These are phyloP conservation scores for Ogataea naganishii DNA, from an alignment of 805 yeast genomes.

Conservation along the genomic window DNA sequence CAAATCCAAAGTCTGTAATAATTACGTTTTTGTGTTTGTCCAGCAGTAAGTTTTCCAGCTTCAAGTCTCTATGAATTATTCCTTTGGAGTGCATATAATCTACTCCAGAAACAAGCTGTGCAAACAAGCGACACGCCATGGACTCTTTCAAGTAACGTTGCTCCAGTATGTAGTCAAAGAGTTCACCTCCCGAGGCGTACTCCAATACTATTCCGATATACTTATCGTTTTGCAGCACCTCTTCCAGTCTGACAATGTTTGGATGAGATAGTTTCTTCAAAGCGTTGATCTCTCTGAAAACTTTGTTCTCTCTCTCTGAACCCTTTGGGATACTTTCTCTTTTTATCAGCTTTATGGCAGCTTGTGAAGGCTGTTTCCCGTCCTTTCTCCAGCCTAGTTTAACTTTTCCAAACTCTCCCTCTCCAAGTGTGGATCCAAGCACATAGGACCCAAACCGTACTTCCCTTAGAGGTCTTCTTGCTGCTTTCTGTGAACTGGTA, in stretches of 20 bases:
- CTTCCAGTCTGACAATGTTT: constrained; percentile 84
- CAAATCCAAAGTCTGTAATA: constrained; percentile 92
- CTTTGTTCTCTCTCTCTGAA: constrained; percentile 78
- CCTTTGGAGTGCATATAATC: constrained; percentile 81
- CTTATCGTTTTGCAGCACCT: constrained; percentile 87
- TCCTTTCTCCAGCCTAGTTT: constrained; percentile 93
- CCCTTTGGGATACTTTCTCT: constrained; percentile 84
- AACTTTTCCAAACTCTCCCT: constrained; percentile 97
- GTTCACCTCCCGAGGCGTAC: constrained; percentile 96
- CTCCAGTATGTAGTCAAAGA: constrained; percentile 84
- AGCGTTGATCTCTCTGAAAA: constrained; percentile 89
- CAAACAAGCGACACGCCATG: constrained; percentile 78
- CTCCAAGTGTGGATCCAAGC: constrained; percentile 90
- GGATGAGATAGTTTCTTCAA: constrained; percentile 83
- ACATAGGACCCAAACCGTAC: constrained; percentile 85
- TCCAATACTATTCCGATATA: constrained; percentile 95
- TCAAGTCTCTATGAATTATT: constrained; percentile 69
- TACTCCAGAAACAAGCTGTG: constrained; percentile 91
- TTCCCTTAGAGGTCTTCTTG: constrained; percentile 42
- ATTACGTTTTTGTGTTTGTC: constrained; percentile 83
- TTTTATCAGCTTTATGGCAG: constrained; percentile 87
- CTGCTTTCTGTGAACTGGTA: constrained; percentile 12
- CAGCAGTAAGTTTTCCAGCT: constrained; percentile 63
- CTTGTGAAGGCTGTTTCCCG: constrained; percentile 70
- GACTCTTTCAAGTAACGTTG: constrained; percentile 83